Percentiles rank a stretch among this genome's conserved stretches.
These are phyloP conservation scores for Prillingera fragicola DNA, from an alignment of 1,284 basidiomycete species.

Conservation along the genomic window DNA sequence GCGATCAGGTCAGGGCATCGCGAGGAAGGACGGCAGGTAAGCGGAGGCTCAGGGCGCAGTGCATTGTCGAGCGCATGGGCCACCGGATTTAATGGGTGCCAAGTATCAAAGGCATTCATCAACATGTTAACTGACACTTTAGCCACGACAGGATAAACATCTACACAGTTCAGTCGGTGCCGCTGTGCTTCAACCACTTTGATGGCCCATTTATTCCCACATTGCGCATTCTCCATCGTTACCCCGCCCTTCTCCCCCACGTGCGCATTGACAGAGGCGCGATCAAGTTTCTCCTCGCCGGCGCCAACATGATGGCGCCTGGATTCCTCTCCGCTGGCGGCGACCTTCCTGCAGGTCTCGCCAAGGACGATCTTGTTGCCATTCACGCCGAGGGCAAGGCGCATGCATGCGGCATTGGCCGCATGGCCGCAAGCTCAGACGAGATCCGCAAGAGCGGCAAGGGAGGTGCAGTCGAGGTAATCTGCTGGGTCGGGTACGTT, in stretches of 20 bases:
- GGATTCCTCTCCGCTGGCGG: constrained; percentile 91
- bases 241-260: constrained; percentile 81
- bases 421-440: constrained; percentile 75
- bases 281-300: constrained; percentile 88
- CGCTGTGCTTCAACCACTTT: constrained; percentile 94
- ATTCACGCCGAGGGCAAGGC: constrained; percentile 96
- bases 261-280: constrained; percentile 93
- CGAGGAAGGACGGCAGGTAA: background rate
- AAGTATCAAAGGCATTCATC: too few species aligned
- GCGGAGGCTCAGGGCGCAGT: background rate
- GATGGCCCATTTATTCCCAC: constrained; percentile 90
- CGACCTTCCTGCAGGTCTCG: constrained; percentile 72
- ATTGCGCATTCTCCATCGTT: constrained; percentile 82
- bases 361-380: constrained; percentile 69
- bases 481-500: constrained; percentile 50
- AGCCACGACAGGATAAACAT: constrained; percentile 95
- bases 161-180: constrained; percentile 77
- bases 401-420: constrained; percentile 80
- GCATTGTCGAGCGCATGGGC: too few species aligned
- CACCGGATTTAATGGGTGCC: too few species aligned
- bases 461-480: constrained; percentile 81
- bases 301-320: constrained; percentile 95
- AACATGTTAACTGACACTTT: constrained; percentile 9
- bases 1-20: too few species aligned
- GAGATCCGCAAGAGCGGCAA: constrained; percentile 88